Conservation (phyloP, 2,329 filamentous ascomycete species). For the Drechslera avenae region DNA sequence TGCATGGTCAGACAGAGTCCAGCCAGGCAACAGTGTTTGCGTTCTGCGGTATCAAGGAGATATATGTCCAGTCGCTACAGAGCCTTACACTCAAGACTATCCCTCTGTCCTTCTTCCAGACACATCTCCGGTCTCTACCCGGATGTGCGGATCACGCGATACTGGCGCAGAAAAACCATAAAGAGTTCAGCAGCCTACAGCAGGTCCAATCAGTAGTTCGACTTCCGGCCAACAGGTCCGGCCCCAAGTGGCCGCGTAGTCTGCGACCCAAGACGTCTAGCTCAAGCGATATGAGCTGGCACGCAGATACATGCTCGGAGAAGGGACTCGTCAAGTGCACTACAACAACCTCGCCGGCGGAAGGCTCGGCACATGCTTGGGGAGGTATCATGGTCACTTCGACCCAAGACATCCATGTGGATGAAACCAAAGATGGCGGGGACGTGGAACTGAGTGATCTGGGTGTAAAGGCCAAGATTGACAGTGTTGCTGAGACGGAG, state of each 20-base stretch:
- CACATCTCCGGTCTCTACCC: conserved; percentile 51
- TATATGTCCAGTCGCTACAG: conserved; percentile 45
- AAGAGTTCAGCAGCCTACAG: conserved; percentile 52
- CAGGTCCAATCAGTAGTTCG: conserved; percentile 11
- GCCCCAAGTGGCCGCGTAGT: conserved; percentile 22
- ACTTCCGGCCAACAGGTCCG: conserved; percentile 2
- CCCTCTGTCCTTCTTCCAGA: conserved; percentile 54
- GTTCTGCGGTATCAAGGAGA: conserved; percentile 53
- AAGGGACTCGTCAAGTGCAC: conserved; percentile 32
- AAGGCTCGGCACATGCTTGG: conserved; percentile 30
- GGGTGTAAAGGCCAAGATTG: conserved; percentile 39
- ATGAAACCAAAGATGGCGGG: conserved; percentile 27
- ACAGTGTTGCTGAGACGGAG: conserved; percentile 44
- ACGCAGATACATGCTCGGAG: conserved; percentile 39
- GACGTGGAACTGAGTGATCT: conserved; percentile 41
- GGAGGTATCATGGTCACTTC: conserved; percentile 50
- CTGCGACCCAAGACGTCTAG: conserved; percentile 16
- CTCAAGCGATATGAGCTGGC: conserved; percentile 20
- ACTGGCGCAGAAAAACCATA: conserved; percentile 52
- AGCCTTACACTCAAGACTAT: conserved; percentile 41
- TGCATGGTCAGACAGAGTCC: conserved; percentile 35
- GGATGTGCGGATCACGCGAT: conserved; percentile 54
- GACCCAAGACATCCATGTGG: conserved; percentile 42
- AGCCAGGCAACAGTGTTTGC: conserved; percentile 49
- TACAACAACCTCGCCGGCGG: conserved; percentile 3